Evolutionary conservation across 768 basidiomycete genomes (phyloP).

Genomic region (Phallus indusiatus): DNA sequence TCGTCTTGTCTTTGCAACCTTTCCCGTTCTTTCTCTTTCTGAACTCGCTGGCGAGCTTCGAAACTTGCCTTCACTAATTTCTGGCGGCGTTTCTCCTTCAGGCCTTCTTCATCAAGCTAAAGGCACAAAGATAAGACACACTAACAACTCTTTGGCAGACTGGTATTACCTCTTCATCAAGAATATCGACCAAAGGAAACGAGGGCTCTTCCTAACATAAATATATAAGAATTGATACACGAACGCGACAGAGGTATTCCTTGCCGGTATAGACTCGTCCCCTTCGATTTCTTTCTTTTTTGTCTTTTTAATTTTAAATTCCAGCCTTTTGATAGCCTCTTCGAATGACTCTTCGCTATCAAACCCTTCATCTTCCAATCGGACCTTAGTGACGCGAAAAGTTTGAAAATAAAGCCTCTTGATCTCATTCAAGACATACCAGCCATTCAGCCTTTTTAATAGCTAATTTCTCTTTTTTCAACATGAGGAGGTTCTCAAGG

Average conservation of each 20-base stretch:
- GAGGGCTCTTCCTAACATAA: slow-evolving; percentile 60
- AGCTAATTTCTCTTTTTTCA: slow-evolving; percentile 52
- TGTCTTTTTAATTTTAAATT: slow-evolving; percentile 62
- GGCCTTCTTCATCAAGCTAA: slow-evolving; percentile 77
- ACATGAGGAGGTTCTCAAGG: slow-evolving; percentile 48
- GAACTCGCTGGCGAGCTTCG: slow-evolving; percentile 77
- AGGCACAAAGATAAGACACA: neutral
- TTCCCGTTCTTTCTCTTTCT: slow-evolving; percentile 83
- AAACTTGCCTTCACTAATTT: slow-evolving; percentile 87
- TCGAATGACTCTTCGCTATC: slow-evolving; percentile 73
- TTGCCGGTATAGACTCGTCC: slow-evolving; percentile 52
- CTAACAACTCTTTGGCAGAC: neutral
- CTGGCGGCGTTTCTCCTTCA: slow-evolving; percentile 94
- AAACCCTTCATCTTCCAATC: slow-evolving; percentile 59
- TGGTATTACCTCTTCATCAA: slow-evolving; percentile 70
- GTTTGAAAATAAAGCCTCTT: neutral
- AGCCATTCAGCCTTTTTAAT: slow-evolving; percentile 70
- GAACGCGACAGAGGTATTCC: slow-evolving; percentile 11
- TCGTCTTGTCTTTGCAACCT: slow-evolving; percentile 50
- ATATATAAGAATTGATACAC: neutral
- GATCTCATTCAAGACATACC: slow-evolving; percentile 33
- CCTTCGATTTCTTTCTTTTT: slow-evolving; percentile 74
- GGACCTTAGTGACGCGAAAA: slow-evolving; percentile 29
- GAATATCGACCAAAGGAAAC: slow-evolving; percentile 86
- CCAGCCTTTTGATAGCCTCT: slow-evolving; percentile 78